Evolutionary conservation across 163 green algal species (phyloP).

Genomic region (Coccomyxa subellipsoidea): DNA sequence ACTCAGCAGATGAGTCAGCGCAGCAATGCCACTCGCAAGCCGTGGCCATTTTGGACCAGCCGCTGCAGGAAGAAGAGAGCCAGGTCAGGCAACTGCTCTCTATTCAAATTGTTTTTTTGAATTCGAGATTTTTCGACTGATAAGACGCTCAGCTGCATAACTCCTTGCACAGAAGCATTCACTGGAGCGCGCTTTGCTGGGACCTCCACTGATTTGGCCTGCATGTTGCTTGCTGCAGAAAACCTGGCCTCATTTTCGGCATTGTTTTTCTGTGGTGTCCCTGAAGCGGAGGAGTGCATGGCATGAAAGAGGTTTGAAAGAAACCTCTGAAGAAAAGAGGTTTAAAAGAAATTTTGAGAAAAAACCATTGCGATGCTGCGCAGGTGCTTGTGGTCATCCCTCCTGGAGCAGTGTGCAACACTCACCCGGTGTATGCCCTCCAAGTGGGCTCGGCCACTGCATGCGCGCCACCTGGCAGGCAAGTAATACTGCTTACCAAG

Average conservation of each 20-base stretch:
- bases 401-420: neutral
- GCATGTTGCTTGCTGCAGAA: too few species aligned
- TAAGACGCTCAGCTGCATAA: too few species aligned
- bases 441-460: conserved; percentile 27
- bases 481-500: too few species aligned
- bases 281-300: too few species aligned
- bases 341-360: neutral
- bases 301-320: too few species aligned
- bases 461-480: conserved; percentile 23
- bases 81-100: neutral
- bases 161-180: too few species aligned
- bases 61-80: conserved; percentile 4
- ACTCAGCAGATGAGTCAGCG: neutral
- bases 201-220: too few species aligned
- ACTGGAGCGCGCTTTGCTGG: too few species aligned
- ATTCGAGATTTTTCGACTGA: too few species aligned
- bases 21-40: neutral
- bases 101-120: too few species aligned
- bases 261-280: too few species aligned
- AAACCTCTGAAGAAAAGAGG: neutral
- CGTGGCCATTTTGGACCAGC: neutral
- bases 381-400: conserved; percentile 35
- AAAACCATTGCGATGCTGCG: neutral
- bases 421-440: conserved; percentile 27
- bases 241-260: too few species aligned